Conservation (phyloP, 169 alveolate species). For the Babesia microti region DNA sequence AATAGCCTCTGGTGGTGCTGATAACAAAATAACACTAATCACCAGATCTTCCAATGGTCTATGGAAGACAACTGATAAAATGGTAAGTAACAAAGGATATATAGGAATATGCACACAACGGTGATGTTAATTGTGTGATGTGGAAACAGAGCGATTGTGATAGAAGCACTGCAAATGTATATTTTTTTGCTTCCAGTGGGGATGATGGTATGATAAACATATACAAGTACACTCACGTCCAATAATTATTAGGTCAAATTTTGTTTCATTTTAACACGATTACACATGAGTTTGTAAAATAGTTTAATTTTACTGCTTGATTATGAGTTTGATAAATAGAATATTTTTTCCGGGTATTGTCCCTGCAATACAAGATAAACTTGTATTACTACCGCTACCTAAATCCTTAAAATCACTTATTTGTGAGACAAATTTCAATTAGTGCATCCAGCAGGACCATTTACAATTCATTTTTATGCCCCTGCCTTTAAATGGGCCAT, state of each 20-base stretch:
- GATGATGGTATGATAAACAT: slow-evolving; percentile 58
- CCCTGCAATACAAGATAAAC: slow-evolving; percentile 41
- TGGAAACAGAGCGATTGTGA: slow-evolving; percentile 42
- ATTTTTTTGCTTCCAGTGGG: slow-evolving; percentile 49
- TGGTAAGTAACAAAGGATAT: no score
- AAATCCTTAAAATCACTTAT: slow-evolving; percentile 18
- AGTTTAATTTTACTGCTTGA: background rate
- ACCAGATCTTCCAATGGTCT: no score
- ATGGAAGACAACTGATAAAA: no score
- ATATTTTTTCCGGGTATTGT: slow-evolving; percentile 39
- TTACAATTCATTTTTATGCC: slow-evolving; percentile 86
- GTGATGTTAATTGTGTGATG: slow-evolving; percentile 58
- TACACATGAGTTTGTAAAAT: background rate
- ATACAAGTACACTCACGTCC: slow-evolving; percentile 43
- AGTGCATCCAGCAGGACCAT: slow-evolving; percentile 85
- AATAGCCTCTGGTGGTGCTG: no score
- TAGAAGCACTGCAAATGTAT: slow-evolving; percentile 14
- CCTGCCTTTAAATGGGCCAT: slow-evolving; percentile 87
- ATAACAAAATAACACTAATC: no score
- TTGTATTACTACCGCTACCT: slow-evolving; percentile 37
- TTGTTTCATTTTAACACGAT: background rate
- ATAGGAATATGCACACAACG: slow-evolving; percentile 49
- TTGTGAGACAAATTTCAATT: slow-evolving; percentile 5
- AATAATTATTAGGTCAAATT: background rate
- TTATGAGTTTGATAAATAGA: slow-evolving; percentile 25